A percentile compares a stretch with the other conserved stretches of the same genome.
These are phyloP conservation scores for Russula dissimulans DNA, from an alignment of 768 basidiomycete species.

Conservation along the genomic window DNA sequence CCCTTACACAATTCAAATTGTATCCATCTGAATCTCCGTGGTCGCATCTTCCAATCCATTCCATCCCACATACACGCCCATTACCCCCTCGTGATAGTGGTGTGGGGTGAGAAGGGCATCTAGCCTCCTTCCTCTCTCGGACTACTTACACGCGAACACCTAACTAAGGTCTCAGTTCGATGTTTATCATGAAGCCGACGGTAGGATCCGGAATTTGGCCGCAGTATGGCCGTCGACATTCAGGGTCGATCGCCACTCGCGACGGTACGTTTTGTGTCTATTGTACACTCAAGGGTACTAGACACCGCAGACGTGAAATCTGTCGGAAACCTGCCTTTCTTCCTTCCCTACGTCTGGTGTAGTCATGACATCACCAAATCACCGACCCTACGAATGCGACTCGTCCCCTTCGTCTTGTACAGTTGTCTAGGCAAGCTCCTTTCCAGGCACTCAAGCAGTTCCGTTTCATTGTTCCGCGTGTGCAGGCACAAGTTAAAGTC, in stretches of 20 bases:
- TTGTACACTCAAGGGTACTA: too few species aligned
- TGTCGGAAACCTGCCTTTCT: too few species aligned
- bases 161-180: too few species aligned
- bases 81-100: background rate
- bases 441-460: background rate
- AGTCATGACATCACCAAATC: too few species aligned
- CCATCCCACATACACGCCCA: background rate
- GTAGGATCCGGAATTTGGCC: too few species aligned
- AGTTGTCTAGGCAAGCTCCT: background rate
- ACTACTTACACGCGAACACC: background rate
- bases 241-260: background rate
- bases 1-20: background rate
- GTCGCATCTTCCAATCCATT: background rate
- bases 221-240: background rate
- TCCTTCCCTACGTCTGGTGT: too few species aligned
- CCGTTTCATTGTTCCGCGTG: background rate
- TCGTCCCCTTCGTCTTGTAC: too few species aligned
- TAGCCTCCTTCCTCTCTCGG: background rate
- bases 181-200: too few species aligned
- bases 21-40: constrained; percentile 13
- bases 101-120: background rate
- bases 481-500: constrained; percentile 3
- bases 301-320: too few species aligned
- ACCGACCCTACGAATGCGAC: too few species aligned
- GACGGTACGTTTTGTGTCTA: background rate